Evolutionary conservation across 1,139 yeast species (phyloP), one percentile per base, ranked within the genome.

Genomic region (Spencermartinsiella ligniputridi): DNA sequence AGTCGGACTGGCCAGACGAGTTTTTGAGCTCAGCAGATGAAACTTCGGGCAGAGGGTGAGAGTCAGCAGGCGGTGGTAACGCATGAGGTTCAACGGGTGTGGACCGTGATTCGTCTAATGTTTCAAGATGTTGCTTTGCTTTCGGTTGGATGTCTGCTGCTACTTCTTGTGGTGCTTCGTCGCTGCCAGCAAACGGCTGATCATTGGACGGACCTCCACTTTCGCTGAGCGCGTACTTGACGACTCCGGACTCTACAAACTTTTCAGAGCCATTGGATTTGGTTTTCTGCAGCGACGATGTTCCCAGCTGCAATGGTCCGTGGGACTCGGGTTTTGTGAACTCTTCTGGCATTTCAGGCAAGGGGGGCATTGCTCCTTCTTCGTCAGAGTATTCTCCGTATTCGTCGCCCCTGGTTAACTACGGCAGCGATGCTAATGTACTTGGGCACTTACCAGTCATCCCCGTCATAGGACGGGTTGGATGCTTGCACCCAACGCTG

Each of bases 401-500:
- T 16, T 53, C 59, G 24, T 55, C 58, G 6, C 54, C 56, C 55
- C 57, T 52, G 13, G n/a, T 13, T 6, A 35, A 5, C 5, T 3
- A 12, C 19, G 5, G 25, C n/a, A 35, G 16, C 20, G 11, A 22
- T 22, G 25, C 25, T 22, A 8, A 8, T 22, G 9, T 11, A 11
- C 25, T 6, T 22, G 18, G 8, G 15, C 30, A 49, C 54, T 33
- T 49, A 55, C 67, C 67, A 64, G 36, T 59, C 68, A 36, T 61
- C 64, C 2, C 68, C 68, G 35, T 64, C 69, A 45, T 66, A 66
- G 15, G 48, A 39, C 5, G 59, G 58, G 27, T 55, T 54, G 2
- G 63, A 54, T 5, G 65, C 62, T 37, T 57, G 60, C 6, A 64
- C 68, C 70, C 70, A 66, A 15, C 70, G 60, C 48, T 59, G 60